Evolutionary conservation across 768 basidiomycete genomes (phyloP), one percentile per base, ranked within the genome.

Genomic region (Saitozyma sp.): DNA sequence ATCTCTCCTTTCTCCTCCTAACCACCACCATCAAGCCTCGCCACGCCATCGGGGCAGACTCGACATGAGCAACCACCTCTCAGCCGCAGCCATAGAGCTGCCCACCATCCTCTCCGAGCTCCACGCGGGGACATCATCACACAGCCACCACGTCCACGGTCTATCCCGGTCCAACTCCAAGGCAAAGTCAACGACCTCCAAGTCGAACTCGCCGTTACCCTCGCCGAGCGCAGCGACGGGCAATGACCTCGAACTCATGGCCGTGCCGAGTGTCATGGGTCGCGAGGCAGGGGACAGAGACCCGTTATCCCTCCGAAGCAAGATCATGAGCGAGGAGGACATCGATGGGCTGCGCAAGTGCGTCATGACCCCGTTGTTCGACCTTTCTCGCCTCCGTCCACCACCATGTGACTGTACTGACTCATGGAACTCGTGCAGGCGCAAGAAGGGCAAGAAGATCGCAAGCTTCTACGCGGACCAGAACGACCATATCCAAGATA

Each of bases 401-500:
- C n/a, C n/a, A n/a, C n/a, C n/a, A n/a, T n/a, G n/a, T n/a, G n/a
- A n/a, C 29, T 29, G 29, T 29, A 6, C 45, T 17, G 13, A 46
- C 11, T 17, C n/a, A 6, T 46, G 45, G 45, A 6, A 46, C n/a
- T 46, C 45, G 13, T 46, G 49, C 20, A 70, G 74, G 45, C 61
- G 74, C 8, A 72, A 71, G 51, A 73, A 69, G 39, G 73, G 73
- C 46, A 74, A 73, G 51, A 76, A 77, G 53, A 60, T 80, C n/a
- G 68, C 76, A 0, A 56, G 62, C 6, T 80, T 79, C 58, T 80
- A 80, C 59, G 58, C 70, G 37, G 58, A 49, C 5, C 79, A 80
- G 59, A 80, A 80, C 63, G 75, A 71, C 10, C 88, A 93, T 62
- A 95, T 98, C 65, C 76, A 81, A n/a, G 84, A 86, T n/a, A 80